These are phyloP conservation scores for Crithidia brevicula DNA, from an alignment of 208 protist genomes.

Conservation along the genomic window DNA sequence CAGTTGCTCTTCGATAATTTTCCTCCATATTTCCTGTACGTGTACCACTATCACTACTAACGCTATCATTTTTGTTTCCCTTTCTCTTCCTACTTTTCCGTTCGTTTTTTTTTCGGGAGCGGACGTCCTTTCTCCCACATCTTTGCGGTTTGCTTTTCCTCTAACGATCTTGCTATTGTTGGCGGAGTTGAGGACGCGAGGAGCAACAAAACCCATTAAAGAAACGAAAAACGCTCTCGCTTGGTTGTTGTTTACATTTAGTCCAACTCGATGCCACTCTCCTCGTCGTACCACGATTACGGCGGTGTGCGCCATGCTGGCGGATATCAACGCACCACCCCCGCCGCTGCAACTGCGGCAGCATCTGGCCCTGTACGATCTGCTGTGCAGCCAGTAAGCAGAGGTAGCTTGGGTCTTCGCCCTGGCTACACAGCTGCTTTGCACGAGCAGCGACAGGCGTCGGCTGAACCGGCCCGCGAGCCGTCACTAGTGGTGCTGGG, in stretches of 20 bases:
- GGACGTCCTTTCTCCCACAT: neutral
- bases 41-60: too few relatives aligned
- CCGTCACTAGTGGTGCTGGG: neutral
- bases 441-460: neutral
- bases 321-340: neutral
- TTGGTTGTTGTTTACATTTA: too few relatives aligned
- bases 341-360: neutral
- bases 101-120: neutral
- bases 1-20: too few relatives aligned
- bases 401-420: neutral
- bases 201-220: too few relatives aligned
- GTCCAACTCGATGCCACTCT: constrained; percentile 24
- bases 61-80: too few relatives aligned
- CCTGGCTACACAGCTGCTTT: neutral
- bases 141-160: too few relatives aligned
- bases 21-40: too few relatives aligned
- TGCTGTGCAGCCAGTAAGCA: neutral
- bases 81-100: neutral
- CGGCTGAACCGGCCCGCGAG: neutral
- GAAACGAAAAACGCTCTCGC: too few relatives aligned
- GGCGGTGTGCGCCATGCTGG: neutral
- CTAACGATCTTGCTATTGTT: neutral
- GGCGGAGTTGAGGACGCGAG: too few relatives aligned
- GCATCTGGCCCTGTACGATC: constrained; percentile 4
- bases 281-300: constrained; percentile 15